Evolutionary conservation across 805 yeast genomes (phyloP).

Genomic region (Scheffersomyces stipitis): DNA sequence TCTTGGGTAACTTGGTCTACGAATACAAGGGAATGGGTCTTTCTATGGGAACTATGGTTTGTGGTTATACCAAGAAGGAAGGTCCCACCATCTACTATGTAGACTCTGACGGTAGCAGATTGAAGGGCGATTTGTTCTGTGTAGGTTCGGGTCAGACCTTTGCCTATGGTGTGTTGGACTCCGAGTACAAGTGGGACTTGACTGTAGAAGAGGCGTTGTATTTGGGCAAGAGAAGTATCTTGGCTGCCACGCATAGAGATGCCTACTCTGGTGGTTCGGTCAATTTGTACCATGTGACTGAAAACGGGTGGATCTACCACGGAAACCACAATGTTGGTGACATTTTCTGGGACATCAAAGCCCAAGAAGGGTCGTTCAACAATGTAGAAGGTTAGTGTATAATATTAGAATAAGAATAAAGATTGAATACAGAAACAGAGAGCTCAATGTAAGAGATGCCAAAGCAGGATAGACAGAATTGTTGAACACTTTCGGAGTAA

Average conservation of each 20-base stretch:
- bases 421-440: conserved; percentile 1
- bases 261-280: conserved; percentile 97
- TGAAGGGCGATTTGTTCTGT: conserved; percentile 92
- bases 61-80: conserved; percentile 93
- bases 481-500: no score
- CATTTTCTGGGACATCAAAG: conserved; percentile 88
- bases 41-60: conserved; percentile 98
- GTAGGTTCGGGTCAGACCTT: conserved; percentile 99
- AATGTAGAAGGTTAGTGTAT: conserved; percentile 55
- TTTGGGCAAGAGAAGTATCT: conserved; percentile 90
- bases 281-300: conserved; percentile 89
- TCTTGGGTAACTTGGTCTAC: conserved; percentile 85
- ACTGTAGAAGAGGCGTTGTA: conserved; percentile 90
- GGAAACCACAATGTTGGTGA: conserved; percentile 94
- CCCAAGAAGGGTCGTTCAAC: conserved; percentile 83
- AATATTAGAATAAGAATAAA: conserved; percentile 2
- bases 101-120: conserved; percentile 94
- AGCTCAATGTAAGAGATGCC: no score
- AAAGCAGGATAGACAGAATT: no score
- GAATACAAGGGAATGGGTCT: conserved; percentile 97
- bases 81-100: conserved; percentile 96
- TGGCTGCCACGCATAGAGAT: conserved; percentile 98
- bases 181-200: conserved; percentile 89
- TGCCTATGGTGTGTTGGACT: conserved; percentile 96
- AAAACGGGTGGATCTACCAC: conserved; percentile 91